These are phyloP conservation scores for Mucuna pruriens DNA, from an alignment of 306 rosid species.

Conservation along the genomic window DNA sequence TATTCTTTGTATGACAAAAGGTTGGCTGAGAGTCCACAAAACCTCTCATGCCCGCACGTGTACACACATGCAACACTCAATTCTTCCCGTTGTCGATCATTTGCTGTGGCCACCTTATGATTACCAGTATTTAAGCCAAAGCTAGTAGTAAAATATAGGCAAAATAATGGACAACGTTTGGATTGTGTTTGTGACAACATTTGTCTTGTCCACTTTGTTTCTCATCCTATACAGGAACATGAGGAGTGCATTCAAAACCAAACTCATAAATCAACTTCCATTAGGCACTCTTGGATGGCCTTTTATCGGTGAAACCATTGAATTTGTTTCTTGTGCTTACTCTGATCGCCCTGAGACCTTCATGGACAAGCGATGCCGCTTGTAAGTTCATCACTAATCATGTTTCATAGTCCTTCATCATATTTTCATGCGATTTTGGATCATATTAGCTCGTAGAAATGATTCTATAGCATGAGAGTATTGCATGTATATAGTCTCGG, in stretches of 20 bases:
- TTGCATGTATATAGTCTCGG: no score
- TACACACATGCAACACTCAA: constrained; percentile 56
- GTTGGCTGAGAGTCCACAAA: constrained; percentile 9
- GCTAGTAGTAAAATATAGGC: constrained; percentile 31
- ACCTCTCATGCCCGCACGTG: constrained; percentile 42
- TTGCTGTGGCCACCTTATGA: constrained; percentile 52
- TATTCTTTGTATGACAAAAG: not conserved
- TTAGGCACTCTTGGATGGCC: constrained; percentile 89
- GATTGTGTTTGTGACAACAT: constrained; percentile 56
- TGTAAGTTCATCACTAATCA: constrained; percentile 48
- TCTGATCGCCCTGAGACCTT: constrained; percentile 87
- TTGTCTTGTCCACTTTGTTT: constrained; percentile 42
- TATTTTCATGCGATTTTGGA: constrained; percentile 13
- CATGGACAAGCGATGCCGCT: constrained; percentile 68
- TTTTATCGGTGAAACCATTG: constrained; percentile 82
- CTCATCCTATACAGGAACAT: constrained; percentile 49
- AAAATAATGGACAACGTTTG: constrained; percentile 65
- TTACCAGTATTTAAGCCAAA: constrained; percentile 61
- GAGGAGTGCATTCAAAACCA: no score
- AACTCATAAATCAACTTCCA: constrained; percentile 58
- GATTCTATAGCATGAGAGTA: no score
- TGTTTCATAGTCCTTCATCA: no score
- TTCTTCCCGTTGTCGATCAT: constrained; percentile 46
- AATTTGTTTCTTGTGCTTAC: constrained; percentile 78
- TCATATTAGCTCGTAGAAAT: no score